A percentile compares a stretch with the other conserved stretches of the same genome.
Conservation (phyloP, 2,329 filamentous ascomycete species). For the Aspergillus sergii region DNA sequence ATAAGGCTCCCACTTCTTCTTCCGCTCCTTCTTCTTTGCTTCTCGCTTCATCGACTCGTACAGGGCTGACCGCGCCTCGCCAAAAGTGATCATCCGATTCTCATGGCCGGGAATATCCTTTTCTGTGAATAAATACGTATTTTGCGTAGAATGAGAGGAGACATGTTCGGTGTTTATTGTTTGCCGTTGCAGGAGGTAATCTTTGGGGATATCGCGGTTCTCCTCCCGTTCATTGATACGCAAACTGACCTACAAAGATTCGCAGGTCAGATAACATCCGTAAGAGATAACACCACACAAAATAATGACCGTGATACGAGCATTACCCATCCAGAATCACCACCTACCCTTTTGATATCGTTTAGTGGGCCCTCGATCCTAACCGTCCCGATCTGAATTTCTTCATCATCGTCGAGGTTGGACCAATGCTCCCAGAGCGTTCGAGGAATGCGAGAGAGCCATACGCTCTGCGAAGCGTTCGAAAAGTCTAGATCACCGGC, state of each 20-base stretch:
- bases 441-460: slow-evolving; percentile 76
- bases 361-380: slow-evolving; percentile 60
- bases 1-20: slow-evolving; percentile 62
- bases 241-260: slow-evolving; percentile 63
- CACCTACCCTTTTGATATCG: slow-evolving; percentile 50
- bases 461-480: slow-evolving; percentile 54
- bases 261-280: slow-evolving; percentile 11
- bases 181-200: slow-evolving; percentile 79
- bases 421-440: slow-evolving; percentile 81
- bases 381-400: slow-evolving; percentile 79
- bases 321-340: not conserved
- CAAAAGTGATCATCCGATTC: slow-evolving; percentile 46
- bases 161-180: slow-evolving; percentile 51
- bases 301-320: not conserved
- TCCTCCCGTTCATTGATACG: slow-evolving; percentile 68
- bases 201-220: slow-evolving; percentile 78
- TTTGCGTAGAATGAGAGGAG: slow-evolving; percentile 59
- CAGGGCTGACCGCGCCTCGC: slow-evolving; percentile 48
- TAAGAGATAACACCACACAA: not conserved
- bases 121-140: slow-evolving; percentile 91
- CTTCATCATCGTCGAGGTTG: slow-evolving; percentile 74
- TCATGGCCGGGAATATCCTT: slow-evolving; percentile 83
- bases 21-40: slow-evolving; percentile 49
- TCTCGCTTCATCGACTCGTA: slow-evolving; percentile 51
- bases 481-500: slow-evolving; percentile 65